Conservation (phyloP, 257 asterid species). For the Solanum habrochaites region DNA sequence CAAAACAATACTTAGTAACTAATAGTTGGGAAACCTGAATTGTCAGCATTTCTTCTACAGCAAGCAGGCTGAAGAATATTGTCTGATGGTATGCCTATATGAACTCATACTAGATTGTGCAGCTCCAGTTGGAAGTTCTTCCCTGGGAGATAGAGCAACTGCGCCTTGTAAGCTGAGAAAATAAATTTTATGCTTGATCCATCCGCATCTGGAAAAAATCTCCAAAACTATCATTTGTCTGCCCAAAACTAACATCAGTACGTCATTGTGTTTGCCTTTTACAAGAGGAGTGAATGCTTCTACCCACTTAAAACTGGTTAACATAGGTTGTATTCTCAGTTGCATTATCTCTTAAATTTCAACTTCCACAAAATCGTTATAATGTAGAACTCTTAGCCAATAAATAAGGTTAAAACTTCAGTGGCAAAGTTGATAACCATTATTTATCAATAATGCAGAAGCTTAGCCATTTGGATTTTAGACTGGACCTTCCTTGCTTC, state of each 20-base stretch:
- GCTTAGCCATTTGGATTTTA: not conserved
- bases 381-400: not conserved
- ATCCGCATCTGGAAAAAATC: slow-evolving; percentile 11
- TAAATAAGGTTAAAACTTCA: not conserved
- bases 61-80: slow-evolving; percentile 39
- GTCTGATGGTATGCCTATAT: not conserved
- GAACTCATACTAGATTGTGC: slow-evolving; percentile 1
- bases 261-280: not conserved
- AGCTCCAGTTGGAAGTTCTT: not conserved
- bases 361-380: not conserved
- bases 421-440: not conserved
- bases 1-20: not conserved
- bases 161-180: slow-evolving; percentile 9
- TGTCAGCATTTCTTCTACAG: slow-evolving; percentile 33
- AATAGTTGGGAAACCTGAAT: slow-evolving; percentile 42
- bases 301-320: not conserved
- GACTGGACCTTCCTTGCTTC: not conserved
- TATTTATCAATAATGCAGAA: not conserved
- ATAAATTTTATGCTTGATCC: not conserved
- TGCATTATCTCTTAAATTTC: not conserved
- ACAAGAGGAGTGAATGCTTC: not conserved
- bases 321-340: not conserved
- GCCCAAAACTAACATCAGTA: not conserved
- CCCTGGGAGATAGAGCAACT: not conserved
- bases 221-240: slow-evolving; percentile 11